phyloP scores from a whole-genome alignment of 805 yeast genomes.

The Pachysolen tannophilus region DNA sequence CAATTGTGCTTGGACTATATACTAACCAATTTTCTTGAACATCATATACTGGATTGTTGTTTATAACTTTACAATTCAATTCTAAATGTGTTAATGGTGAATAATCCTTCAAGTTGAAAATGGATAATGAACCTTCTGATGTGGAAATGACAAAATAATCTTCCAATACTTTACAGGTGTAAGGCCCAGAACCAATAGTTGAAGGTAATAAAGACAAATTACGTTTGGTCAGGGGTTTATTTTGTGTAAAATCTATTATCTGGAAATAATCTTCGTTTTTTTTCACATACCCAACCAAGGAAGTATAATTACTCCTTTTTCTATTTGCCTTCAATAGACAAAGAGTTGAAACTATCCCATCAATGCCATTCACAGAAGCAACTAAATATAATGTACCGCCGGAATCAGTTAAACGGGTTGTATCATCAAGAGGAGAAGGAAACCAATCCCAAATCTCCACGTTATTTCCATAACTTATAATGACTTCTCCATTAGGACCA shows the following conservation, averaged over 20 bases:
- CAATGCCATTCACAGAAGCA: slow-evolving; percentile 12
- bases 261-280: slow-evolving; percentile 9
- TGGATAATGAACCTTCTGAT: slow-evolving; percentile 19
- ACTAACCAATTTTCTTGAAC: slow-evolving; percentile 42
- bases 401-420: slow-evolving; percentile 1
- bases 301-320: slow-evolving; percentile 14
- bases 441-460: slow-evolving; percentile 35
- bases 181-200: slow-evolving; percentile 15
- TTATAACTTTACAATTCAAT: slow-evolving; percentile 15
- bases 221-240: slow-evolving; percentile 10
- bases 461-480: slow-evolving; percentile 18
- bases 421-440: slow-evolving; percentile 13
- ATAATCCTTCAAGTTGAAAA: slow-evolving; percentile 15
- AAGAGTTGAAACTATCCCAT: slow-evolving; percentile 15
- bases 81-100: slow-evolving; percentile 9
- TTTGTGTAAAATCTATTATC: slow-evolving; percentile 6
- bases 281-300: slow-evolving; percentile 10
- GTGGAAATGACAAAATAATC: slow-evolving; percentile 19
- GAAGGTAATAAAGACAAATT: slow-evolving; percentile 19
- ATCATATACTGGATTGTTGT: slow-evolving; percentile 37
- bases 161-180: slow-evolving; percentile 12
- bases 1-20: slow-evolving; percentile 33
- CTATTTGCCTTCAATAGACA: slow-evolving; percentile 19
- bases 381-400: slow-evolving; percentile 21
- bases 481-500: slow-evolving; percentile 30